Conservation (phyloP, 2,329 filamentous ascomycete genomes). For the Colletotrichum salicis region DNA sequence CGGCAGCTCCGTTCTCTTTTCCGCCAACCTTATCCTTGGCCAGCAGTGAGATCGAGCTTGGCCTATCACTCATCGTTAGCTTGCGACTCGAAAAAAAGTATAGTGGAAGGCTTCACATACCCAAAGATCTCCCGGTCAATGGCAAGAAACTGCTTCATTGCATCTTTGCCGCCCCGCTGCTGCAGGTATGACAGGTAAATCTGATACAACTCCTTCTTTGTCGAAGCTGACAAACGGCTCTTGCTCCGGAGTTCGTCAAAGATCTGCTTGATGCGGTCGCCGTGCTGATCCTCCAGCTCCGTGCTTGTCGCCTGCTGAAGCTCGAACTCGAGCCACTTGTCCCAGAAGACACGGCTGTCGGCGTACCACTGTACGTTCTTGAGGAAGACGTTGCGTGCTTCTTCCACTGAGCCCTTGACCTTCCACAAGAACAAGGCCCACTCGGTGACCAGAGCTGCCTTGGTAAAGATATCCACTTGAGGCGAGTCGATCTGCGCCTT, state of each 20-base stretch:
- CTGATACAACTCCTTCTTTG: constrained; percentile 80
- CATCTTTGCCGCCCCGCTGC: constrained; percentile 81
- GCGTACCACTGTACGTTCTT: constrained; percentile 86
- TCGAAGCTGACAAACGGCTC: constrained; percentile 73
- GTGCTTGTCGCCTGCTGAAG: constrained; percentile 79
- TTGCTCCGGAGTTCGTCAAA: constrained; percentile 79
- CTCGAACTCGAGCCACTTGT: constrained; percentile 89
- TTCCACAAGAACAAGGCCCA: constrained; percentile 92
- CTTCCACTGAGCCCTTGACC: constrained; percentile 80
- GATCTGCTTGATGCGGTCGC: constrained; percentile 81
- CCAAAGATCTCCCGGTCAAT: constrained; percentile 91
- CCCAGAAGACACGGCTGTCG: constrained; percentile 90
- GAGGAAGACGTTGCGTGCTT: constrained; percentile 84
- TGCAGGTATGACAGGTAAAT: constrained; percentile 87
- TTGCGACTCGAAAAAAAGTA: not conserved
- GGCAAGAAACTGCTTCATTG: constrained; percentile 85
- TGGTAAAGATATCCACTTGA: constrained; percentile 79
- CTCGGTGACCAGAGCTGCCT: constrained; percentile 87
- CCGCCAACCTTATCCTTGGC: constrained; percentile 49
- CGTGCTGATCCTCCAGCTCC: constrained; percentile 72
- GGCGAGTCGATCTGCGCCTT: constrained; percentile 82
- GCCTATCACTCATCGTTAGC: constrained; percentile 46
- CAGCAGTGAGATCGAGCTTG: constrained; percentile 56
- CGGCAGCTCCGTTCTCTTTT: constrained; percentile 58
- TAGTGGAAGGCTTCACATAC: constrained; percentile 55